Percentiles rank a stretch among this genome's conserved stretches.
Conservation (phyloP, 2,329 filamentous ascomycete genomes). For the Karstenula rhodostoma region DNA sequence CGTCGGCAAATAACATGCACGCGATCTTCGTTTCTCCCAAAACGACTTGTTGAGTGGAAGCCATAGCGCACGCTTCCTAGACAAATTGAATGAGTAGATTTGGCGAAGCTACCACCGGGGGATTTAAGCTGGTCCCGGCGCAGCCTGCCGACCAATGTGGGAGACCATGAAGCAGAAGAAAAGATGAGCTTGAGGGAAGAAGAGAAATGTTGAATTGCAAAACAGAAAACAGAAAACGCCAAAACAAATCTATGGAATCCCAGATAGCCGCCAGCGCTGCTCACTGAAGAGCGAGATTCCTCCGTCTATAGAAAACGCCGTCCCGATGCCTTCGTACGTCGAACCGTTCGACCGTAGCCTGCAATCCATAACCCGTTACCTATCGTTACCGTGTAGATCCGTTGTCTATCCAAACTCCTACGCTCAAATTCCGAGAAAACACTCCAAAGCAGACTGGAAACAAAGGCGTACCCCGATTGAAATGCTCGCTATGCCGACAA, state of each 20-base stretch:
- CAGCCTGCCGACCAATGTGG: slow-evolving; percentile 10
- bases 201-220: slow-evolving; percentile 7
- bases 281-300: slow-evolving; percentile 23
- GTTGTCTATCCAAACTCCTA: slow-evolving; percentile 19
- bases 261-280: slow-evolving; percentile 21
- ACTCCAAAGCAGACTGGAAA: slow-evolving; percentile 2
- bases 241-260: slow-evolving; percentile 7
- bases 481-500: slow-evolving; percentile 21
- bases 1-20: slow-evolving; percentile 30
- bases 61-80: background rate
- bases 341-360: slow-evolving; percentile 17
- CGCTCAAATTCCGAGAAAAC: slow-evolving; percentile 25
- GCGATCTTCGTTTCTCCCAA: background rate
- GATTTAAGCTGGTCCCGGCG: background rate
- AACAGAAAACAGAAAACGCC: slow-evolving; percentile 6
- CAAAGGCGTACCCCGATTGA: slow-evolving; percentile 20
- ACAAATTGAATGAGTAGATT: slow-evolving; percentile 2
- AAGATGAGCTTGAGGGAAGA: background rate
- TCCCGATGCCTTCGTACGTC: slow-evolving; percentile 10
- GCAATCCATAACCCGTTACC: slow-evolving; percentile 16
- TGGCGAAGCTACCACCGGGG: slow-evolving; percentile 11
- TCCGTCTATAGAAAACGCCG: slow-evolving; percentile 21
- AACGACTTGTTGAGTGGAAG: background rate
- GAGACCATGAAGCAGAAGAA: slow-evolving; percentile 1
- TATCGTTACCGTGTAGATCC: slow-evolving; percentile 3